Conservation (phyloP, 495 filamentous ascomycete species). For the Glarea lozoyensis region DNA sequence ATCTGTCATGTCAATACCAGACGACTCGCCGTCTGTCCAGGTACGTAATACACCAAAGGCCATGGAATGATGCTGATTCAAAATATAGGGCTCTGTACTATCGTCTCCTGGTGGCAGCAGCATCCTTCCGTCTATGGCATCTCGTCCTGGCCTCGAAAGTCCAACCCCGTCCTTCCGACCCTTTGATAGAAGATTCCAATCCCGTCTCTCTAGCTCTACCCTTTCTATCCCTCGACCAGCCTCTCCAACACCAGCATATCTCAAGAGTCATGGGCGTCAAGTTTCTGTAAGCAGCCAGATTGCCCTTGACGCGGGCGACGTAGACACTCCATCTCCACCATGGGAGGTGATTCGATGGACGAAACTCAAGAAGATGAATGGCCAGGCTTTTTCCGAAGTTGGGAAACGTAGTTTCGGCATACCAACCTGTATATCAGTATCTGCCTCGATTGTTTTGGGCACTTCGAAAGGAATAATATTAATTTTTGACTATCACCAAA, state of each 20-base stretch:
- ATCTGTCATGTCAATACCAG: slow-evolving; percentile 60
- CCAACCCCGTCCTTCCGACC: slow-evolving; percentile 80
- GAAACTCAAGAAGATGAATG: slow-evolving; percentile 79
- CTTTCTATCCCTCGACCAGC: slow-evolving; percentile 55
- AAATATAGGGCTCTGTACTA: slow-evolving; percentile 60
- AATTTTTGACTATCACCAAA: slow-evolving; percentile 96
- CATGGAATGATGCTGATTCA: slow-evolving; percentile 10
- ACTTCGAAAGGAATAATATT: slow-evolving; percentile 91
- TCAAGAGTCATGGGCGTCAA: slow-evolving; percentile 65
- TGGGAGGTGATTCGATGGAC: slow-evolving; percentile 99
- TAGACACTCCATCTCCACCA: slow-evolving; percentile 61
- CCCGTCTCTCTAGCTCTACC: slow-evolving; percentile 56
- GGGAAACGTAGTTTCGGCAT: slow-evolving; percentile 88
- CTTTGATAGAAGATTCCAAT: slow-evolving; percentile 90
- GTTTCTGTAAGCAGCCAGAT: slow-evolving; percentile 53
- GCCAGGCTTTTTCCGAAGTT: slow-evolving; percentile 86
- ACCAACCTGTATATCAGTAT: slow-evolving; percentile 84
- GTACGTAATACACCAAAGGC: slow-evolving; percentile 37
- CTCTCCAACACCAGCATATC: slow-evolving; percentile 61
- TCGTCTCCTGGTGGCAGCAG: slow-evolving; percentile 66
- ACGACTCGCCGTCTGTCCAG: slow-evolving; percentile 84
- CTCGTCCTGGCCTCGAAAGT: slow-evolving; percentile 36
- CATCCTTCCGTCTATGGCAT: slow-evolving; percentile 34
- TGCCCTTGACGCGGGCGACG: slow-evolving; percentile 45
- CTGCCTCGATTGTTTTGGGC: slow-evolving; percentile 82